A percentile compares a stretch with the other conserved stretches of the same genome.
Conservation (phyloP, 805 yeast genomes). For the Metschnikowia lunata region DNA sequence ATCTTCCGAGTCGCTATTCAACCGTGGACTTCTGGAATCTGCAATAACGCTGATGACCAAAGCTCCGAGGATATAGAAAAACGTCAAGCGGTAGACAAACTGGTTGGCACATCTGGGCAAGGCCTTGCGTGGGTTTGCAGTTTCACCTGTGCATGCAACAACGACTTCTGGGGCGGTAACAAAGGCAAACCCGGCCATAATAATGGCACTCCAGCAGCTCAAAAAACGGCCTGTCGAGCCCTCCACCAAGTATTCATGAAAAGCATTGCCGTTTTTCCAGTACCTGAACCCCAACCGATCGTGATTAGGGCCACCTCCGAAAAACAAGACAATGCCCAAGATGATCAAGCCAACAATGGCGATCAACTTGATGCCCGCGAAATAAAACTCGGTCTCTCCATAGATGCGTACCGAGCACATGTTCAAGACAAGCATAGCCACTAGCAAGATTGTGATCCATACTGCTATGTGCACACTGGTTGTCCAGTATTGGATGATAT, state of each 20-base stretch:
- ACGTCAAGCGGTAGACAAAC: conserved; percentile 48
- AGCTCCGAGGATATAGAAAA: conserved; percentile 38
- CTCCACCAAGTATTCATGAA: conserved; percentile 39
- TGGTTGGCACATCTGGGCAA: conserved; percentile 60
- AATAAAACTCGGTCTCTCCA: conserved; percentile 18
- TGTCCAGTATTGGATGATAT: conserved; percentile 19
- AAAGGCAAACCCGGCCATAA: conserved; percentile 26
- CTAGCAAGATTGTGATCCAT: conserved; percentile 34
- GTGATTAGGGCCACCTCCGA: conserved; percentile 20
- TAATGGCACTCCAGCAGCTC: conserved; percentile 22
- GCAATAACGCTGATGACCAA: conserved; percentile 40
- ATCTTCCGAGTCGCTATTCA: conserved; percentile 24
- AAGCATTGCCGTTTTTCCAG: conserved; percentile 25
- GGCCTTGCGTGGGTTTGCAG: conserved; percentile 52
- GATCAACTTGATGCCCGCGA: conserved; percentile 18
- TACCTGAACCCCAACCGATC: conserved; percentile 20
- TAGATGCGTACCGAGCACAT: conserved; percentile 15
- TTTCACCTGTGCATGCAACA: conserved; percentile 54
- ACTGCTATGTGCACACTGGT: conserved; percentile 31
- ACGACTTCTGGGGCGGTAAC: conserved; percentile 48
- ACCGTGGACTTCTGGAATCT: conserved; percentile 22
- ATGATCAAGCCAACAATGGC: conserved; percentile 19
- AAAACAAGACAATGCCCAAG: conserved; percentile 19
- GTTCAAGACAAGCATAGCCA: conserved; percentile 11
- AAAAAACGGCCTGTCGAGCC: conserved; percentile 23